Evolutionary conservation across 305 asterid genomes (phyloP).

Genomic region (Euphrasia arctica): DNA sequence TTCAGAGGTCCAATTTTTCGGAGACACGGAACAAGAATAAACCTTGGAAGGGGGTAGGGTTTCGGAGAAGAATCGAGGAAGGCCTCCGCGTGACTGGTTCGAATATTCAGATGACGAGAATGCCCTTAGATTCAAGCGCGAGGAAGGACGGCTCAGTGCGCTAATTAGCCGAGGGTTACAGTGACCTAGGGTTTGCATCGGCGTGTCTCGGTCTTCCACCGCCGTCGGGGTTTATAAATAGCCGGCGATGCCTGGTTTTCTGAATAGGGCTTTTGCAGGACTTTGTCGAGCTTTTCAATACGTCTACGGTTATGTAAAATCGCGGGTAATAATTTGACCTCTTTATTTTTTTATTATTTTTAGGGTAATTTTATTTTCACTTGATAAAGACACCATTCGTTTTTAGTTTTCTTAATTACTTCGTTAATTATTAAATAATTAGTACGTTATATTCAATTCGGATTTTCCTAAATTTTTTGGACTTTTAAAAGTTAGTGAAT

Average conservation of each 20-base stretch:
- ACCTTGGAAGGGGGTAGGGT: constrained; percentile 61
- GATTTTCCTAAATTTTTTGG: no score
- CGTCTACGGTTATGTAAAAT: no score
- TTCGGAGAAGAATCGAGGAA: constrained; percentile 88
- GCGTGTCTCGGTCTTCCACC: constrained; percentile 25
- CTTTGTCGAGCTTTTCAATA: no score
- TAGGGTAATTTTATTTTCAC: no score
- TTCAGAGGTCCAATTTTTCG: no score
- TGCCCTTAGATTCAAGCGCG: constrained; percentile 34
- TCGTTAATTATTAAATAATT: no score
- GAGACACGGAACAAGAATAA: background rate
- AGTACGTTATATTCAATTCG: no score
- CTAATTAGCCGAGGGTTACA: constrained; percentile 31
- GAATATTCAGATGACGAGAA: constrained; percentile 48
- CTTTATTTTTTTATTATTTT: no score
- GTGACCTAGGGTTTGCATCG: constrained; percentile 43
- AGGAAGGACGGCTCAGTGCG: constrained; percentile 29
- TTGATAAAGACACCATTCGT: no score
- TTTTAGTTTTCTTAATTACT: no score
- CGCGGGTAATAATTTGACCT: no score
- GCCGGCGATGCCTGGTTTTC: constrained; percentile 24
- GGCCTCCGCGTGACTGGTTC: constrained; percentile 89
- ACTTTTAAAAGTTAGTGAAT: no score
- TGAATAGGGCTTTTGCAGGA: constrained; percentile 10
- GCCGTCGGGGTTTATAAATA: constrained; percentile 18